Evolutionary conservation across 2,329 filamentous ascomycete species (phyloP), one percentile per base, ranked within the genome.

Genomic region (Talaromyces sp.): DNA sequence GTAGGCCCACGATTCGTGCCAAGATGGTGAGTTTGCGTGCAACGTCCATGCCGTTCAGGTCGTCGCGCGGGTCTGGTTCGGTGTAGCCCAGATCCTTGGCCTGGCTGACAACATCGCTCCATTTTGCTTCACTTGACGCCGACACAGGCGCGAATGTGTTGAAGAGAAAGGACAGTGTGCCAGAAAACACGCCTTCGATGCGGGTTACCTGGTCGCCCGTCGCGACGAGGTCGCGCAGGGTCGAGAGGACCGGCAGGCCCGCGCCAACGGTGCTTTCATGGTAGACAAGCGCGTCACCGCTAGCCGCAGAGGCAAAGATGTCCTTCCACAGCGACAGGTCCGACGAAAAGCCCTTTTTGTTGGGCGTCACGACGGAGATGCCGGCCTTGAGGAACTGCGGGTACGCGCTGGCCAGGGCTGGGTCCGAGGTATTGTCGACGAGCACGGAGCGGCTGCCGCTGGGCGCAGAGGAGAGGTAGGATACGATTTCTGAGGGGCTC

Each of bases 151-250:
- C 92, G 76, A 98, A 99, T 27, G 87, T 93, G 83, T 98, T 98
- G 87, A 99, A 98, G 47, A 99, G 83, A 83, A 97, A 99, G 44
- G 91, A 96, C 87, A 99, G 94, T 60, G 95, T 99, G 66, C 95
- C 95, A 64, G 91, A 96, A 80, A 99, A 98, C 57, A 99, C 93
- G 67, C 95, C 95, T 79, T 98, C 94, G 68, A 99, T 96, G 79
- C 89, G 93, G 60, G 86, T 92, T 5, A 99, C 89, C 73, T 91
- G 84, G 73, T 99, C 95, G 50, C 95, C 95, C 1, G 95, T 99
- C 65, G 93, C 89, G 28, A 97, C 86, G n/a, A 99, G 84, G 70
- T 99, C 95, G 72, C 92, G 93, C 66, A 99, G 81, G 0, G 95
- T 97, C 47, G 91, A 96, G 69, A 99, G 90, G 63, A 98, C 89